A percentile compares a stretch with the other conserved stretches of the same genome.
Evolutionary conservation across 2,329 filamentous ascomycete genomes (phyloP).

Genomic region (Fusarium neocosmosporiellum): DNA sequence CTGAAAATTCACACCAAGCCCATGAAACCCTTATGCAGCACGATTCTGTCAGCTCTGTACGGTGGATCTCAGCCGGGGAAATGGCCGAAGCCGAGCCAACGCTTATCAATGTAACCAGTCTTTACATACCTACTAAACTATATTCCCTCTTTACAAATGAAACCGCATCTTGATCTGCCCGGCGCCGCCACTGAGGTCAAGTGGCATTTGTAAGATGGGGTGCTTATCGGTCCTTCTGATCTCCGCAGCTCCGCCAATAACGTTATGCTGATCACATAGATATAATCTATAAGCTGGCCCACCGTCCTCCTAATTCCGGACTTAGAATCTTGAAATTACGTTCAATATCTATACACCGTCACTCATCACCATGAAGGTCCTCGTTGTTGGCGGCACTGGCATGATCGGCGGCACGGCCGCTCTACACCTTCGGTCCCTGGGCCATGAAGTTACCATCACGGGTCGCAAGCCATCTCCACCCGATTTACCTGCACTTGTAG

Average conservation of each 20-base stretch:
- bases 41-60: no score
- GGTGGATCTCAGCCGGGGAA: no score
- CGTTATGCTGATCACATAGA: neutral
- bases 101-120: no score
- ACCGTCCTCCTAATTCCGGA: neutral
- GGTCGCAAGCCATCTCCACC: neutral
- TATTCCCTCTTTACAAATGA: no score
- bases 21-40: no score
- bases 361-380: neutral
- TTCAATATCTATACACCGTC: neutral
- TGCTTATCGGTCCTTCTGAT: neutral
- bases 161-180: no score
- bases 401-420: neutral
- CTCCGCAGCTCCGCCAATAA: neutral
- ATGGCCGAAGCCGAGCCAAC: no score
- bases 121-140: no score
- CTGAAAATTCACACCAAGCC: no score
- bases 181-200: no score
- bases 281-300: neutral
- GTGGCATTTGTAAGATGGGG: neutral
- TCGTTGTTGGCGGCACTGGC: neutral
- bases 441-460: neutral
- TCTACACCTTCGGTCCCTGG: neutral
- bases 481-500: neutral
- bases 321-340: no score